Percentiles rank a stretch among this genome's conserved stretches.
phyloP scores from a whole-genome alignment of 164 flowering plant species.

The Chimonanthus praecox region DNA sequence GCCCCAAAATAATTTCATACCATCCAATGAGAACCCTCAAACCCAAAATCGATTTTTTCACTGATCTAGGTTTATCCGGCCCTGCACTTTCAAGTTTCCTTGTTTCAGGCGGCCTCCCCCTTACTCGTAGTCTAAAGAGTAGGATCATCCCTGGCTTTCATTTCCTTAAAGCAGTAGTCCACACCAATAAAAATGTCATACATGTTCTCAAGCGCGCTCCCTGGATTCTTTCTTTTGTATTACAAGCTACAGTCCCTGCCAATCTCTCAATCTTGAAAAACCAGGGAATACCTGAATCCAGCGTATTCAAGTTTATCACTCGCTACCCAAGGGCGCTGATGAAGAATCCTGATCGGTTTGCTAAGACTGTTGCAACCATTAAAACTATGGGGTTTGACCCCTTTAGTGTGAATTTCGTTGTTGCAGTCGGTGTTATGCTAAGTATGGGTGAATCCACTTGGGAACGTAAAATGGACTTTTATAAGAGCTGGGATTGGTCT shows the following conservation, averaged over 20 bases:
- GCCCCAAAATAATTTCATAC: slow-evolving; percentile 17
- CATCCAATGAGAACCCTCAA: slow-evolving; percentile 22
- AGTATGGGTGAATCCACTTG: slow-evolving; percentile 4
- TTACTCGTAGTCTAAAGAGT: slow-evolving; percentile 19
- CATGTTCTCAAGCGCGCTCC: neutral
- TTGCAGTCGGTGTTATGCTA: slow-evolving; percentile 1
- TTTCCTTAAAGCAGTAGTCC: slow-evolving; percentile 14
- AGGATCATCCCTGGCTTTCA: slow-evolving; percentile 20
- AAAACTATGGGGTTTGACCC: slow-evolving; percentile 22
- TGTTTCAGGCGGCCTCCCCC: slow-evolving; percentile 2
- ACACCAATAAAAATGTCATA: slow-evolving; percentile 12
- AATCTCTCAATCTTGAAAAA: slow-evolving; percentile 18
- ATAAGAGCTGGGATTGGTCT: slow-evolving; percentile 24
- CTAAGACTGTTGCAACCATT: neutral
- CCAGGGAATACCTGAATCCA: slow-evolving; percentile 15
- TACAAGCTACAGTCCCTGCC: neutral
- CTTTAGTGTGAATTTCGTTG: neutral
- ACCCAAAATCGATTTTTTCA: slow-evolving; percentile 35
- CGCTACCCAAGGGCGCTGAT: neutral
- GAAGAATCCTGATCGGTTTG: neutral
- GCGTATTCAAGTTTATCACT: neutral
- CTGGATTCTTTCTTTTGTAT: neutral
- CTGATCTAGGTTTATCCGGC: slow-evolving; percentile 18
- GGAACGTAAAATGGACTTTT: slow-evolving; percentile 13
- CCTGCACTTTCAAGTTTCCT: slow-evolving; percentile 7